A percentile compares a stretch with the other conserved stretches of the same genome.
phyloP scores from a whole-genome alignment of 495 filamentous ascomycete genomes.

The Lindgomyces ingoldianus region DNA sequence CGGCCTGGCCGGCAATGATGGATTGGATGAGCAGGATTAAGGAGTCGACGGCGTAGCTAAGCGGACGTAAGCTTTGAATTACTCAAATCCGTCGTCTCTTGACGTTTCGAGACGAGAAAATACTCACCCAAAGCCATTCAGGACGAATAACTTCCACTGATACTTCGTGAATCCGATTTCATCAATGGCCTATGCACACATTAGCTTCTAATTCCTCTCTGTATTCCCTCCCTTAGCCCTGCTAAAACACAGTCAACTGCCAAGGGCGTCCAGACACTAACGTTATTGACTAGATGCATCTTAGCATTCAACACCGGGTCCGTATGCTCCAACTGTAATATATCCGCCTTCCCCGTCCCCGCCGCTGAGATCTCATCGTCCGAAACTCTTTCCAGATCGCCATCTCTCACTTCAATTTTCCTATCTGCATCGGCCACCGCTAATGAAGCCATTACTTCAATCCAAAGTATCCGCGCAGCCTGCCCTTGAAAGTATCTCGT shows the following conservation, averaged over 20 bases:
- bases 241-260: not conserved
- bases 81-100: no score
- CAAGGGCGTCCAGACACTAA: constrained; percentile 43
- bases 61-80: not conserved
- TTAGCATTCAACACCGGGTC: constrained; percentile 68
- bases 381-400: constrained; percentile 3
- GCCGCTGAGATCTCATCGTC: constrained; percentile 8
- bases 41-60: constrained; percentile 70
- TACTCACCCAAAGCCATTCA: constrained; percentile 66
- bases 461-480: not conserved
- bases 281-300: constrained; percentile 71
- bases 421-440: not conserved
- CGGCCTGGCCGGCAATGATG: constrained; percentile 61
- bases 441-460: not conserved
- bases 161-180: constrained; percentile 70
- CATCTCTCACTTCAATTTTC: not conserved
- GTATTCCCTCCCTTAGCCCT: not conserved
- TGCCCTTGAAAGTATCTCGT: not conserved
- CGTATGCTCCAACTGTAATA: constrained; percentile 46
- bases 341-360: constrained; percentile 39
- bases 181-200: constrained; percentile 59
- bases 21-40: constrained; percentile 67
- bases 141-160: constrained; percentile 67
- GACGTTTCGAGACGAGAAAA: not conserved
- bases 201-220: not conserved